Evolutionary conservation across 2,329 filamentous ascomycete species (phyloP).

Genomic region (Claviceps digitariae): DNA sequence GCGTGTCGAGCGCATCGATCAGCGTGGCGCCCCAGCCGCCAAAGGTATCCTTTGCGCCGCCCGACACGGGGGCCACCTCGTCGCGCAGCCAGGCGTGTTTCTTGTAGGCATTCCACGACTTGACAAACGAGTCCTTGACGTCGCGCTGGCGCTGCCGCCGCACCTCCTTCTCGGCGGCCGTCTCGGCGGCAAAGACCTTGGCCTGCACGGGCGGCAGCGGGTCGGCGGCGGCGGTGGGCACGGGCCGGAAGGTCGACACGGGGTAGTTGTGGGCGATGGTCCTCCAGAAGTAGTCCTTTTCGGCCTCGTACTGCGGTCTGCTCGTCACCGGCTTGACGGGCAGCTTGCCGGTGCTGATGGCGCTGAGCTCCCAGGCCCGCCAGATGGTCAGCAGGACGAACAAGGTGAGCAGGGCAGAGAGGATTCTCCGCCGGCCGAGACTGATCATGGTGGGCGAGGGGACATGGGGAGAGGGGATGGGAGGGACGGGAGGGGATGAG

Average conservation of each 20-base stretch:
- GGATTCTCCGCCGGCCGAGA: slow-evolving; percentile 5
- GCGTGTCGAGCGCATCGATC: slow-evolving; percentile 46
- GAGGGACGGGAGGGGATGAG: background rate
- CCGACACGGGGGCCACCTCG: slow-evolving; percentile 35
- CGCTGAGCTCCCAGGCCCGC: slow-evolving; percentile 4
- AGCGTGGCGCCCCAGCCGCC: slow-evolving; percentile 45
- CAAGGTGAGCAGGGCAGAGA: slow-evolving; percentile 1
- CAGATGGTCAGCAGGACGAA: slow-evolving; percentile 5
- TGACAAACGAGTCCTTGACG: slow-evolving; percentile 28
- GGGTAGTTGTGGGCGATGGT: slow-evolving; percentile 10
- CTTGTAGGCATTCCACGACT: slow-evolving; percentile 38
- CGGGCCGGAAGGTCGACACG: slow-evolving; percentile 6
- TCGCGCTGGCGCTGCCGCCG: slow-evolving; percentile 24
- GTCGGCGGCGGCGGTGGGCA: slow-evolving; percentile 4
- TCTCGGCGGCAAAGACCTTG: slow-evolving; percentile 8
- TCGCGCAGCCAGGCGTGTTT: slow-evolving; percentile 38
- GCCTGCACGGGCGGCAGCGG: slow-evolving; percentile 5
- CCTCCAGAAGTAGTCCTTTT: slow-evolving; percentile 11
- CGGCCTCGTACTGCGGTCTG: slow-evolving; percentile 5
- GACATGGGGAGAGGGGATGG: background rate
- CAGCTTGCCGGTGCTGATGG: background rate
- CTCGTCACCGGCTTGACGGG: slow-evolving; percentile 2
- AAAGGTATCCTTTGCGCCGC: slow-evolving; percentile 31
- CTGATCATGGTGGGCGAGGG: slow-evolving; percentile 3
- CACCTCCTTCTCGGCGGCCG: slow-evolving; percentile 9